Percentiles rank a stretch among this genome's conserved stretches.
These are phyloP conservation scores for Entelexis sorbosivorans DNA, from an alignment of 1,139 yeast species.

Conservation along the genomic window DNA sequence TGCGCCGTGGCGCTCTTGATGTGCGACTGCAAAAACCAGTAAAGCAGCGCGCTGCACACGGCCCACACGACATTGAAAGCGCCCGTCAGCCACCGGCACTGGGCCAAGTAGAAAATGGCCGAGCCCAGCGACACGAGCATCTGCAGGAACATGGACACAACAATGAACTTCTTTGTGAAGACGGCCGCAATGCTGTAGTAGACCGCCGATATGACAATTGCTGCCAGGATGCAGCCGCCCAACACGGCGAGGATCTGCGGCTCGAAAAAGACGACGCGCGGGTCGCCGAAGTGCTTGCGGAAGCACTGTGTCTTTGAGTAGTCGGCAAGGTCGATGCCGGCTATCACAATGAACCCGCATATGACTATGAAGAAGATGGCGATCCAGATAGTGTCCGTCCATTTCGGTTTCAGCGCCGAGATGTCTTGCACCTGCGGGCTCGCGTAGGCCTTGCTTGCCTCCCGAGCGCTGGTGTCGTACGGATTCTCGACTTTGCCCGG, in stretches of 20 bases:
- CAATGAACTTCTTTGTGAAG: conserved; percentile 59
- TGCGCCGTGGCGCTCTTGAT: conserved; percentile 68
- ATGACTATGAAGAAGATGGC: conserved; percentile 51
- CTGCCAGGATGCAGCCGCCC: conserved; percentile 52
- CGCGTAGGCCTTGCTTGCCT: not conserved
- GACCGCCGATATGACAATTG: conserved; percentile 46
- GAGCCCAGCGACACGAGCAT: conserved; percentile 63
- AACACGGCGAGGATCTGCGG: conserved; percentile 63
- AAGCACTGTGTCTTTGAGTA: conserved; percentile 45
- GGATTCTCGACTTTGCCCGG: not conserved
- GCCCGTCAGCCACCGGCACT: conserved; percentile 63
- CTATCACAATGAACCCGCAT: conserved; percentile 60
- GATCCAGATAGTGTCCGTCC: conserved; percentile 49
- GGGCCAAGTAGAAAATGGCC: conserved; percentile 52
- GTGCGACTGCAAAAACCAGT: conserved; percentile 60
- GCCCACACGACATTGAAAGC: conserved; percentile 48
- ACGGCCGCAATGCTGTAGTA: conserved; percentile 52
- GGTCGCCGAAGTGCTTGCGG: conserved; percentile 60
- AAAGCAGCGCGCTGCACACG: conserved; percentile 58
- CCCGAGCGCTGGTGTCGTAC: not conserved
- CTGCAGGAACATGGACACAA: conserved; percentile 57
- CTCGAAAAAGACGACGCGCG: conserved; percentile 43
- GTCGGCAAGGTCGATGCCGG: conserved; percentile 57
- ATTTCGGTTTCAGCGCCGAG: conserved; percentile 21
- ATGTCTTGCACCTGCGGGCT: not conserved